phyloP scores from a whole-genome alignment of 2,329 filamentous ascomycete species.

The Rutstroemia sp. region DNA sequence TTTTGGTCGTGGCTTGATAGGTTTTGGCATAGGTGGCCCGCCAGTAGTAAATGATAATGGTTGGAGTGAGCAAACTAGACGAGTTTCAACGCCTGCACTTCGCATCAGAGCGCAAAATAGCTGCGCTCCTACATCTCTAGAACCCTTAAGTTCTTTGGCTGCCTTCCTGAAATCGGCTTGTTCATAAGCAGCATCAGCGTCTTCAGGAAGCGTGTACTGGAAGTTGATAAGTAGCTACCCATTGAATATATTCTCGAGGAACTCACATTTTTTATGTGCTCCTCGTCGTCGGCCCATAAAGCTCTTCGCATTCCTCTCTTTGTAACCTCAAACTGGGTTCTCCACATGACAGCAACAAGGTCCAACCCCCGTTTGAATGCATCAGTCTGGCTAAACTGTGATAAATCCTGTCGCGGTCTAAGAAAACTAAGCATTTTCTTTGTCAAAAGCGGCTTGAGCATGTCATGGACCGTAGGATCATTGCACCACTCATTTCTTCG shows the following conservation, averaged over 20 bases:
- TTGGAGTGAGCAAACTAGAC: slow-evolving; percentile 87
- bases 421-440: slow-evolving; percentile 60
- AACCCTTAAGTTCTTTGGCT: slow-evolving; percentile 65
- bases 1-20: slow-evolving; percentile 9
- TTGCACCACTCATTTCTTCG: slow-evolving; percentile 87
- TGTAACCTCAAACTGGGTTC: slow-evolving; percentile 60
- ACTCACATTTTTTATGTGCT: slow-evolving; percentile 51
- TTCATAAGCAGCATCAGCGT: slow-evolving; percentile 59
- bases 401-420: slow-evolving; percentile 57
- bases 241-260: not conserved
- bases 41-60: slow-evolving; percentile 45
- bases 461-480: slow-evolving; percentile 57
- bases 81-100: slow-evolving; percentile 69
- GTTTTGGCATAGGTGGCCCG: slow-evolving; percentile 34
- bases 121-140: slow-evolving; percentile 83
- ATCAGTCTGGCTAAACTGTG: slow-evolving; percentile 69
- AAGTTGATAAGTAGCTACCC: slow-evolving; percentile 14
- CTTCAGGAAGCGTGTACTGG: slow-evolving; percentile 21
- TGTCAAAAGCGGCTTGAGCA: slow-evolving; percentile 57
- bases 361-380: slow-evolving; percentile 75
- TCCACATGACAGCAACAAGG: slow-evolving; percentile 60
- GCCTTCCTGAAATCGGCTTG: slow-evolving; percentile 63
- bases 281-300: slow-evolving; percentile 65
- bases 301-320: slow-evolving; percentile 63
- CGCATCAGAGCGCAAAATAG: slow-evolving; percentile 84